Base-by-base conservation (phyloP, 2,329 filamentous ascomycete genomes). In the Xylaria polymorpha region DNA sequence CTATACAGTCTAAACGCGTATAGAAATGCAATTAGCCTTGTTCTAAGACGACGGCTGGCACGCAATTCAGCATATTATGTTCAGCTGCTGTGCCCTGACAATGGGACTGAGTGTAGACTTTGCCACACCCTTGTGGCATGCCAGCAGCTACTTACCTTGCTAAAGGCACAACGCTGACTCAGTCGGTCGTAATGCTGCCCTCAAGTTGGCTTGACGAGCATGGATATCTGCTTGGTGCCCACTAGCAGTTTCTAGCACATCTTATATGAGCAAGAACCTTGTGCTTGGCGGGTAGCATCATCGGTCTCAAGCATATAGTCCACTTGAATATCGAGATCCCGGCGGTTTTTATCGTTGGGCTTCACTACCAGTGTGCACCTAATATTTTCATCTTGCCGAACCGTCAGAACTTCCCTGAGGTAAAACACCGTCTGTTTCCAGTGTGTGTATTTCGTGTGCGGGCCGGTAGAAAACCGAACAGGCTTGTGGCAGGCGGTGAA, bases 391-490 rank as follows among this genome's bases (percentile, higher is more conserved):
- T 92, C 94, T 78, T 93, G 87, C 81, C 97, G 91, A 44, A 97
- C 94, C 20, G 94, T 98, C 73, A 99, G 85, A 41, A 97, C 93
- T 75, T 99, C 94, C 78, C 92, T 90, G 72, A 99, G 87, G 84
- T 99, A 99, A 85, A 99, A 98, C 71, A 99, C 96, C 14, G 96
- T 99, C 86, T 99, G 96, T 86, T 99, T 99, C 96, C 96, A 99
- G 87, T 99, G 96, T 20, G 96, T 99, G 85, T 98, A 98, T 85
- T 98, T 98, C 76, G 95, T 97, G 84, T 98, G 96, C 35, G 96
- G 96, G 25, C 96, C 96, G 20, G 96, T 99, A 63, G 93, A 97
- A 87, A 99, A 99, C 79, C 91, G 90, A 79, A 99, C 94, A 39
- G 94, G 93, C 88, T 98, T 98, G 88, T 99, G 96, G 88, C 96